These are phyloP conservation scores for Nosema muscidifuracis DNA, from an alignment of 371 early-diverging fungal genomes.

Conservation along the genomic window DNA sequence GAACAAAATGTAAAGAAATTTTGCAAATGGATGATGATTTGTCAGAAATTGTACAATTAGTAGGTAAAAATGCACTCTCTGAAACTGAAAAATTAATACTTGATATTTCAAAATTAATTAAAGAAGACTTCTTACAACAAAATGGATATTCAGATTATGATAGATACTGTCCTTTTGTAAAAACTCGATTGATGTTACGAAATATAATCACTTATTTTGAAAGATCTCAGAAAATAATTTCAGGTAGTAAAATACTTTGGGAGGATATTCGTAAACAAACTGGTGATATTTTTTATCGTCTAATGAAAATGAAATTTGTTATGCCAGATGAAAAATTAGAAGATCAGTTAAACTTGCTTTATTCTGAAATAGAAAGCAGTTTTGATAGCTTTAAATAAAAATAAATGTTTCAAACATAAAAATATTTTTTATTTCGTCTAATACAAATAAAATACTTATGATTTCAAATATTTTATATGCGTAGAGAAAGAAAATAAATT, in stretches of 20 bases:
- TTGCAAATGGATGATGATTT: slow-evolving; percentile 95
- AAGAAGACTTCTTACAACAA: slow-evolving; percentile 99
- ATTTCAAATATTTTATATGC: too few relatives aligned
- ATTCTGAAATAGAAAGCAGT: slow-evolving; percentile 23
- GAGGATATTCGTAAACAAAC: slow-evolving; percentile 80
- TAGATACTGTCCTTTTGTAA: slow-evolving; percentile 97
- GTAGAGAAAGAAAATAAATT: too few relatives aligned
- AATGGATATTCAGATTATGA: slow-evolving; percentile 98
- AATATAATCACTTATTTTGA: slow-evolving; percentile 93
- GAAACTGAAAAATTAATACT: slow-evolving; percentile 97
- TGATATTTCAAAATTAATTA: slow-evolving; percentile 90
- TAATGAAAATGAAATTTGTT: slow-evolving; percentile 95
- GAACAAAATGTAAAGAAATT: slow-evolving; percentile 90
- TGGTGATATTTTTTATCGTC: slow-evolving; percentile 82
- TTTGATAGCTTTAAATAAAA: slow-evolving; percentile 1
- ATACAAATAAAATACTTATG: too few relatives aligned
- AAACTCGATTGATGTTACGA: slow-evolving; percentile 92
- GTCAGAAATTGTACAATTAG: slow-evolving; percentile 97
- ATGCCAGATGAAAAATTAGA: slow-evolving; percentile 23
- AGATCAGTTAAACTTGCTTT: slow-evolving; percentile 8
- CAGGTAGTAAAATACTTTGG: slow-evolving; percentile 68
- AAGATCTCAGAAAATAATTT: slow-evolving; percentile 67
- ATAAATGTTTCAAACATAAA: too few relatives aligned
- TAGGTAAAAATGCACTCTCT: slow-evolving; percentile 93
- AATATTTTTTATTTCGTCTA: too few relatives aligned